Percentiles rank a stretch among this genome's conserved stretches.
Conservation (phyloP, 2,329 filamentous ascomycete species). For the Microthyrium microscopicum region DNA sequence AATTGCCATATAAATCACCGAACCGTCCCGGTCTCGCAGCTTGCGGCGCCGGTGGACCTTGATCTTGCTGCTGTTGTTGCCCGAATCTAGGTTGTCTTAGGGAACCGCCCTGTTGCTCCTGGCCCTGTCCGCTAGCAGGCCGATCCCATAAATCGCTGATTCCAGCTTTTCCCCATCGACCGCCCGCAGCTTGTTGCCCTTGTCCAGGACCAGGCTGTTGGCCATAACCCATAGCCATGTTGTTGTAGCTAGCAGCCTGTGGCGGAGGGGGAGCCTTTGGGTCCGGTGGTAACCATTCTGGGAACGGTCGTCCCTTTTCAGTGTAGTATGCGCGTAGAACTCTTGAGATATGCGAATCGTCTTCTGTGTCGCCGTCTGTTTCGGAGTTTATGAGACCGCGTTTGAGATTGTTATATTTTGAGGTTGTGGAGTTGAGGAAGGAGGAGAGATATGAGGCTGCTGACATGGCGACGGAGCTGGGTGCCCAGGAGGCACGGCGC, state of each 20-base stretch:
- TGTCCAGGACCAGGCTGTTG: constrained; percentile 19
- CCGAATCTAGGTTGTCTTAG: constrained; percentile 2
- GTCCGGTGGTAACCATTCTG: constrained; percentile 76
- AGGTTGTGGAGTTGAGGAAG: constrained; percentile 39
- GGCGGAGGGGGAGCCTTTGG: constrained; percentile 54
- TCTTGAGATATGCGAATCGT: constrained; percentile 89
- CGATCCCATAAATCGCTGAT: constrained; percentile 45
- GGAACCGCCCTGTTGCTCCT: not conserved
- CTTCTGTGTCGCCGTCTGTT: constrained; percentile 43
- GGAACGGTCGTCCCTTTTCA: constrained; percentile 69
- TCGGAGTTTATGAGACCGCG: constrained; percentile 53
- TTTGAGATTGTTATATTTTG: constrained; percentile 40
- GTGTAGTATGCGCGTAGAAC: constrained; percentile 85
- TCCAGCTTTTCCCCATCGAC: constrained; percentile 25
- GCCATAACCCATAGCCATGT: constrained; percentile 7
- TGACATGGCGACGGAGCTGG: not conserved
- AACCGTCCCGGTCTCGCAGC: not conserved
- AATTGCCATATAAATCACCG: not conserved
- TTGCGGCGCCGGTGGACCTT: not conserved
- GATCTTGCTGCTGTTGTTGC: constrained; percentile 1
- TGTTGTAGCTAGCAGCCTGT: constrained; percentile 33
- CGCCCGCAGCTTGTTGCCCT: constrained; percentile 14
- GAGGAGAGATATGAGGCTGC: constrained; percentile 63
- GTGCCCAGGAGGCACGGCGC: too few species aligned
- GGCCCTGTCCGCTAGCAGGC: constrained; percentile 21